These are phyloP conservation scores for Umbelopsis isabellina DNA, from an alignment of 192 early-diverging fungal species.

Conservation along the genomic window DNA sequence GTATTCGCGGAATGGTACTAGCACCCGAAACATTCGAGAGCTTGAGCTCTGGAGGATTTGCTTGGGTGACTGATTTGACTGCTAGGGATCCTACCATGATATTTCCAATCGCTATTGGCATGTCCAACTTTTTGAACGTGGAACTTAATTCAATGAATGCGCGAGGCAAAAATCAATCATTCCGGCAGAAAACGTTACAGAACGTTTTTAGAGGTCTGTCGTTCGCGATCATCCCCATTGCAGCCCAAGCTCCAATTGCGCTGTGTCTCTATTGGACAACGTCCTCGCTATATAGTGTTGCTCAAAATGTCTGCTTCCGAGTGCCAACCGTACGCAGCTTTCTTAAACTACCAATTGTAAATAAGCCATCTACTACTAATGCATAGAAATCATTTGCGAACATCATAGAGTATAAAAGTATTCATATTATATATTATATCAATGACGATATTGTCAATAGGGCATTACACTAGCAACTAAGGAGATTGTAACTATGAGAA, in stretches of 20 bases:
- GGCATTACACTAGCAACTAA: slow-evolving; percentile 1
- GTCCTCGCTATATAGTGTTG: slow-evolving; percentile 64
- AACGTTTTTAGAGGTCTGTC: slow-evolving; percentile 60
- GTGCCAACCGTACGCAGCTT: slow-evolving; percentile 40
- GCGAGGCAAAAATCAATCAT: slow-evolving; percentile 39
- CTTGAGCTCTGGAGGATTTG: slow-evolving; percentile 58
- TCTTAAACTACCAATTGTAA: slow-evolving; percentile 17
- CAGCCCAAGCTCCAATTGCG: slow-evolving; percentile 68
- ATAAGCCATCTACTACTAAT: background rate
- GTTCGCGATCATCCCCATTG: slow-evolving; percentile 66
- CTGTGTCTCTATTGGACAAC: slow-evolving; percentile 74
- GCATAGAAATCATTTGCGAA: background rate
- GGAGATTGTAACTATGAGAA: background rate
- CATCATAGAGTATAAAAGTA: background rate
- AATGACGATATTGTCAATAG: background rate
- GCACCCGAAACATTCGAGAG: slow-evolving; percentile 52
- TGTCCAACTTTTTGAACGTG: slow-evolving; percentile 67
- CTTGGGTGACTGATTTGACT: slow-evolving; percentile 69
- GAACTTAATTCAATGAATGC: slow-evolving; percentile 57
- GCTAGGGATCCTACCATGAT: slow-evolving; percentile 67
- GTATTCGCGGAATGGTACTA: slow-evolving; percentile 66
- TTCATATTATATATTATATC: slow-evolving; percentile 19
- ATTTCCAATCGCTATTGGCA: slow-evolving; percentile 67
- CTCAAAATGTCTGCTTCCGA: slow-evolving; percentile 64
- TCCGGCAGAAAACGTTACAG: slow-evolving; percentile 44